These are phyloP conservation scores for Oryza officinalis DNA, from an alignment of 176 grass and related monocot genomes.

Conservation along the genomic window DNA sequence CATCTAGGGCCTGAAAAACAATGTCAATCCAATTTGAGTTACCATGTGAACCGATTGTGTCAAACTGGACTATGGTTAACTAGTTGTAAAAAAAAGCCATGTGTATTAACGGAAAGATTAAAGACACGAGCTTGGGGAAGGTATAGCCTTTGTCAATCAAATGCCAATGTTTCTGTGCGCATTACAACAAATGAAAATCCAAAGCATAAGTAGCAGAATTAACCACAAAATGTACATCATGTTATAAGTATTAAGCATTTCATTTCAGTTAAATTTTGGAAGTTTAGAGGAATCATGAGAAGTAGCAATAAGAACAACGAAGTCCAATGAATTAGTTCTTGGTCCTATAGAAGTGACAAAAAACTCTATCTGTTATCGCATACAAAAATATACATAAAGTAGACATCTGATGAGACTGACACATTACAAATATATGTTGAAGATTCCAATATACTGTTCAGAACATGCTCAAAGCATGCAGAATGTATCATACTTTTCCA, in stretches of 20 bases:
- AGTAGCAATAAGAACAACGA: background rate
- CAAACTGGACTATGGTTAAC: slow-evolving; percentile 6
- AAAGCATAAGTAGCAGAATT: slow-evolving; percentile 5
- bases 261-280: slow-evolving; percentile 4
- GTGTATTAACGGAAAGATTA: background rate
- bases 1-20: slow-evolving; percentile 74
- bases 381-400: background rate
- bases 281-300: background rate
- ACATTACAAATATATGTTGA: background rate
- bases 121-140: background rate
- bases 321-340: slow-evolving; percentile 27
- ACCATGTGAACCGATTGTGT: background rate
- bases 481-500: background rate
- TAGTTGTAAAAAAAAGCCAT: background rate
- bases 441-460: slow-evolving; percentile 1
- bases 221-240: slow-evolving; percentile 19
- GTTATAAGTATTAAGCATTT: slow-evolving; percentile 7
- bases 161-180: background rate
- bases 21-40: slow-evolving; percentile 9
- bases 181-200: background rate
- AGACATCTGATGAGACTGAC: background rate
- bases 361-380: background rate
- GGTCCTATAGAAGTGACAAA: background rate
- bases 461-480: background rate
- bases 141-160: background rate